These are phyloP conservation scores for Geotrichum siamense DNA, from an alignment of 1,139 yeast species.

Conservation along the genomic window DNA sequence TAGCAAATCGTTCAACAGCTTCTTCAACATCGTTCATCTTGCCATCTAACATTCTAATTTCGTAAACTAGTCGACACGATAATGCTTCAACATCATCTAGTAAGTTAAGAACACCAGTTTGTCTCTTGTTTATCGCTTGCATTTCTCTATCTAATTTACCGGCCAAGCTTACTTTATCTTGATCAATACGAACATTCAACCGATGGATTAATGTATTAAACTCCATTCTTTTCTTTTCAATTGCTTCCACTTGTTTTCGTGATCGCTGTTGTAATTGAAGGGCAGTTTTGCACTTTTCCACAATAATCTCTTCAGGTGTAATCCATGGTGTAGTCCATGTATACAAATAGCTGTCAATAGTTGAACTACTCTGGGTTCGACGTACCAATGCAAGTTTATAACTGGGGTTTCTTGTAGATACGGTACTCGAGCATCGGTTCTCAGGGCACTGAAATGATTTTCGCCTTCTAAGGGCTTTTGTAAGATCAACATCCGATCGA, in stretches of 20 bases:
- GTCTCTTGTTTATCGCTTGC: conserved; percentile 35
- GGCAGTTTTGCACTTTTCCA: conserved; percentile 8
- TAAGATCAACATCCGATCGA: conserved; percentile 9
- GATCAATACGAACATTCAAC: conserved; percentile 33
- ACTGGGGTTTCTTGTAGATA: conserved; percentile 5
- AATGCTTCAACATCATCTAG: conserved; percentile 59
- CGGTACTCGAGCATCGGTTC: neutral
- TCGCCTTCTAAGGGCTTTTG: conserved; percentile 10
- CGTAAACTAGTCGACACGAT: conserved; percentile 73
- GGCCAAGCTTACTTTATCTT: conserved; percentile 27
- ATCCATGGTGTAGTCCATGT: conserved; percentile 12
- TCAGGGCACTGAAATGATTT: conserved; percentile 5
- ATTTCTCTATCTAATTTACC: conserved; percentile 33
- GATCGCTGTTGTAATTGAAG: conserved; percentile 11
- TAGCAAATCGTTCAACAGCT: conserved; percentile 47
- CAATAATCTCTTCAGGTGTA: conserved; percentile 8
- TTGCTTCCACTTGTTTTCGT: conserved; percentile 3
- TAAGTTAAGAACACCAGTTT: conserved; percentile 41
- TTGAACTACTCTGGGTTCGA: conserved; percentile 14
- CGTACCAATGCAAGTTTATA: conserved; percentile 12
- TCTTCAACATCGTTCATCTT: conserved; percentile 80
- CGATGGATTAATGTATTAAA: conserved; percentile 5
- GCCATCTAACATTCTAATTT: conserved; percentile 61
- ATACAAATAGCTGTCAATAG: conserved; percentile 13
- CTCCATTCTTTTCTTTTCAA: conserved; percentile 11